These are phyloP conservation scores for Tetracladium marchalianum DNA, from an alignment of 495 filamentous ascomycete genomes.

Conservation along the genomic window DNA sequence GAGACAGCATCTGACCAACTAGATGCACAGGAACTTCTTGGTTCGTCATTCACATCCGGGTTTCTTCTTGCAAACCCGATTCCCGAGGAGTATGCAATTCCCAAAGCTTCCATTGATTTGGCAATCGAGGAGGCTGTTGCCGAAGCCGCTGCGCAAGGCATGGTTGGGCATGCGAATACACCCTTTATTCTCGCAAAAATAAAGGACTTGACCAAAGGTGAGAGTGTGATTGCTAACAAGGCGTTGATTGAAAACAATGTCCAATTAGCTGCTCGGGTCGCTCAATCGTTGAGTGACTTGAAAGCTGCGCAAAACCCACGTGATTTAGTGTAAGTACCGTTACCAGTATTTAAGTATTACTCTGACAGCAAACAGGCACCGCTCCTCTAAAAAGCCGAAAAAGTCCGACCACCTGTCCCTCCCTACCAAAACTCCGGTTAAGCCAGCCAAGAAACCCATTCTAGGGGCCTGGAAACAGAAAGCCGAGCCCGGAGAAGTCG, in stretches of 20 bases:
- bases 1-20: not conserved
- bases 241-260: conserved; percentile 76
- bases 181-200: conserved; percentile 80
- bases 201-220: conserved; percentile 64
- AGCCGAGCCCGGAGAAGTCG: not conserved
- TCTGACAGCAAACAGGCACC: no score
- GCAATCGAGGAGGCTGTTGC: conserved; percentile 64
- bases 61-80: conserved; percentile 85
- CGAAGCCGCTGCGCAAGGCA: conserved; percentile 59
- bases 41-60: conserved; percentile 49
- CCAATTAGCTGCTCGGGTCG: conserved; percentile 65
- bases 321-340: no score
- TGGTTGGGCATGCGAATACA: conserved; percentile 70
- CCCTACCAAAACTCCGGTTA: no score
- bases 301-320: no score
- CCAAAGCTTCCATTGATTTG: conserved; percentile 60
- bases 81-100: conserved; percentile 57
- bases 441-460: no score
- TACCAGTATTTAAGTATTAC: no score
- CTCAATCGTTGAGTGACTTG: conserved; percentile 62
- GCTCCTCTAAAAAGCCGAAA: no score
- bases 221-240: conserved; percentile 64
- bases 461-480: no score
- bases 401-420: no score
- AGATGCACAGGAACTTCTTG: conserved; percentile 51